phyloP scores from a whole-genome alignment of 2,329 filamentous ascomycete species.

The Aspergillus ustus region DNA sequence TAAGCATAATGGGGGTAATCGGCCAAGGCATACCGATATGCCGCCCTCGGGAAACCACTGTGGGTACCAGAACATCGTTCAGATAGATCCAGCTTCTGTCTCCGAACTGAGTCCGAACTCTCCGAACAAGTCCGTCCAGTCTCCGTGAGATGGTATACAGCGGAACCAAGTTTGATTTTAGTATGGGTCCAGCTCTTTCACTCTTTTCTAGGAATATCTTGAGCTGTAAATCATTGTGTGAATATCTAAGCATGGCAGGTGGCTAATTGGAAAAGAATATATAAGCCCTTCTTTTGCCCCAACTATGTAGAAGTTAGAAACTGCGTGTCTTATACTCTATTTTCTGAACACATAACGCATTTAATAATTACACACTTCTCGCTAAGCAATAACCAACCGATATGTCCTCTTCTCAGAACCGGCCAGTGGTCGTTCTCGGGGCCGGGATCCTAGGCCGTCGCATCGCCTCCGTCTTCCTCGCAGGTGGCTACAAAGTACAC shows the following conservation, averaged over 20 bases:
- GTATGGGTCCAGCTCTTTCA: not conserved
- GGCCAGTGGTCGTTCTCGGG: conserved; percentile 45
- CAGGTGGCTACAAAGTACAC: conserved; percentile 33
- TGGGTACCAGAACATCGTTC: too few species aligned
- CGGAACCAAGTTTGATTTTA: not conserved
- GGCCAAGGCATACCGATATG: not conserved
- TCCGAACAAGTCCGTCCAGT: not conserved
- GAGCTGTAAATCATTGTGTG: not conserved
- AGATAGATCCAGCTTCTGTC: not conserved
- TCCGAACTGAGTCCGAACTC: not conserved
- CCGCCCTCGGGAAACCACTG: not conserved
- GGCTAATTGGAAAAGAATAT: not conserved
- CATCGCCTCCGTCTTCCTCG: conserved; percentile 35
- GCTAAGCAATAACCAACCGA: not conserved
- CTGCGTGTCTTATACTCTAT: not conserved
- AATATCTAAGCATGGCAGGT: not conserved
- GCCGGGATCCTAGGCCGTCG: conserved; percentile 46
- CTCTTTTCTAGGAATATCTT: not conserved
- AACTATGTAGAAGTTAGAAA: not conserved
- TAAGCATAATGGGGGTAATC: not conserved
- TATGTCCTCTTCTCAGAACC: conserved; percentile 15
- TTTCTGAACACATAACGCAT: not conserved
- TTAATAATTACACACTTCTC: not conserved
- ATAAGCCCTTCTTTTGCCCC: not conserved
- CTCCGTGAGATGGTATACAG: not conserved